These are phyloP conservation scores for Coemansia sp. DNA, from an alignment of 192 early-diverging fungal species.

Conservation along the genomic window DNA sequence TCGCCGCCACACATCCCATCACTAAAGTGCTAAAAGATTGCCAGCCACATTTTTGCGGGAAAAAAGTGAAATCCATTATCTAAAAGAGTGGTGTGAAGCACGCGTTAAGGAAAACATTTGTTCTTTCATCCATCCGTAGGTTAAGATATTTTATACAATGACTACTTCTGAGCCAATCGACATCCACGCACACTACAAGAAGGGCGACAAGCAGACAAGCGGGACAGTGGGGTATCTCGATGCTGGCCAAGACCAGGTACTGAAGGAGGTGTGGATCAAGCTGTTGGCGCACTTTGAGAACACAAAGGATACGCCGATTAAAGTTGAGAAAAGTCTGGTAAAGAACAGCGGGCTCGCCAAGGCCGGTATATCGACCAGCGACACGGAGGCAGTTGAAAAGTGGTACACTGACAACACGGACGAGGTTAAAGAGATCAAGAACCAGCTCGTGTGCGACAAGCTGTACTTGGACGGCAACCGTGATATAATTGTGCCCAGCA, in stretches of 20 bases:
- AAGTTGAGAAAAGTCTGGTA: conserved; percentile 22
- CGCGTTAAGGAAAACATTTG: no score
- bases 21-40: neutral
- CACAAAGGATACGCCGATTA: conserved; percentile 22
- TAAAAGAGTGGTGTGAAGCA: no score
- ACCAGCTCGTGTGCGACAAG: conserved; percentile 33
- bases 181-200: conserved; percentile 17
- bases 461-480: conserved; percentile 34
- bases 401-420: conserved; percentile 39
- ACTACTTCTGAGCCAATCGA: neutral
- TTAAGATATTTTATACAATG: neutral
- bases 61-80: neutral
- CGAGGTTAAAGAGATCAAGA: conserved; percentile 9
- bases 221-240: conserved; percentile 33
- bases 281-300: conserved; percentile 26
- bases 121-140: conserved; percentile 1
- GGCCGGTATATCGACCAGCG: conserved; percentile 3
- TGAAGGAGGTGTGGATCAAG: conserved; percentile 41
- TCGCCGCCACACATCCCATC: no score
- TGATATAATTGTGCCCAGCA: conserved; percentile 14
- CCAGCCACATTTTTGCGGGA: neutral
- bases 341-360: neutral
- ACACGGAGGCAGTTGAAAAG: conserved; percentile 10
- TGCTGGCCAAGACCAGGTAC: conserved; percentile 21
- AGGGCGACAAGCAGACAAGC: conserved; percentile 5